Conservation (phyloP, 768 basidiomycete species). For the Arthromyces matolae region DNA sequence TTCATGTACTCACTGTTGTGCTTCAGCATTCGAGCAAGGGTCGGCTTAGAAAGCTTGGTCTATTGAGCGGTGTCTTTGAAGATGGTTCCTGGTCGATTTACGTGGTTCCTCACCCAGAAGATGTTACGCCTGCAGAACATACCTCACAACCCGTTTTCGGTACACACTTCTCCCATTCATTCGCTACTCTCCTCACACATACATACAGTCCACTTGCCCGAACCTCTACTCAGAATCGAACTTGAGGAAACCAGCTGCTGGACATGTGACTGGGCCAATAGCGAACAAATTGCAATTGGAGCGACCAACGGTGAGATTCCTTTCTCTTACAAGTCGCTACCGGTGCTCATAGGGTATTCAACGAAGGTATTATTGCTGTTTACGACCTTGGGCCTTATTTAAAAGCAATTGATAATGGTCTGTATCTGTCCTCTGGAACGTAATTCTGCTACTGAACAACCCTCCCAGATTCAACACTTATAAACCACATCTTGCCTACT, state of each 20-base stretch:
- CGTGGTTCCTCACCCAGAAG: slow-evolving; percentile 74
- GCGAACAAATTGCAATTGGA: slow-evolving; percentile 77
- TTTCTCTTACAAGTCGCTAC: slow-evolving; percentile 28
- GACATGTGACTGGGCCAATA: slow-evolving; percentile 88
- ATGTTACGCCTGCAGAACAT: slow-evolving; percentile 30
- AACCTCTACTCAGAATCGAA: slow-evolving; percentile 70
- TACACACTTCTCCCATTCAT: slow-evolving; percentile 19
- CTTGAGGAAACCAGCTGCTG: slow-evolving; percentile 74
- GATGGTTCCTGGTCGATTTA: slow-evolving; percentile 84
- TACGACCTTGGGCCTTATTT: slow-evolving; percentile 50
- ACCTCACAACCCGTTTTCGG: slow-evolving; percentile 42
- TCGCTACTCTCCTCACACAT: background rate
- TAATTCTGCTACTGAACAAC: background rate
- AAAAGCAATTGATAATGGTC: slow-evolving; percentile 31
- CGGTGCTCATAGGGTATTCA: slow-evolving; percentile 68
- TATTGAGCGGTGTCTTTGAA: slow-evolving; percentile 81
- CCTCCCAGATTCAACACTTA: slow-evolving; percentile 21
- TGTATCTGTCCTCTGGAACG: slow-evolving; percentile 2
- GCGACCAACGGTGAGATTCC: slow-evolving; percentile 67
- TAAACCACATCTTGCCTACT: slow-evolving; percentile 54
- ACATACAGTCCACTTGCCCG: slow-evolving; percentile 48
- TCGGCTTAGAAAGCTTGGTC: slow-evolving; percentile 61
- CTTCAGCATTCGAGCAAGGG: slow-evolving; percentile 8
- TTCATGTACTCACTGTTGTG: background rate
- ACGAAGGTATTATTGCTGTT: slow-evolving; percentile 50